Evolutionary conservation across 2,329 filamentous ascomycete species (phyloP), one percentile per base, ranked within the genome.

Genomic region (Monilinia fructigena): DNA sequence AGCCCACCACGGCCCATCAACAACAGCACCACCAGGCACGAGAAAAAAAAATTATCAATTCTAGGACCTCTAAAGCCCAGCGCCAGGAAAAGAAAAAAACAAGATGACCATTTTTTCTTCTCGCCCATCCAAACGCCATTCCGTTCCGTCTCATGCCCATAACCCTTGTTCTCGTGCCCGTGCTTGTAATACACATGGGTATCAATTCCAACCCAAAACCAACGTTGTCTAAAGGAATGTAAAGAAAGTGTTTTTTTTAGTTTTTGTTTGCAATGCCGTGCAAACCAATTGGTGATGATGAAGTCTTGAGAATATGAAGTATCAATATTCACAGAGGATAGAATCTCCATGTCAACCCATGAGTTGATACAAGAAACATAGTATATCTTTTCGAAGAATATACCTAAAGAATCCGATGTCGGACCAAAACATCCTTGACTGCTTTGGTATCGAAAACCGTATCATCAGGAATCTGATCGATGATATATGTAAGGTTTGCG

Each of bases 401-500:
- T 10, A 53, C 70, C 12, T 60, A 71, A 10, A 75, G 56, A 66
- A 89, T 81, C 55, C 77, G 75, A 71, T 87, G 78, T 73, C 82
- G 82, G 70, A 79, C 75, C 63, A 89, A 80, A 42, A 89, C 77
- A 70, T 76, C 79, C 73, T 79, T 80, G 56, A 89, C 75, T 1
- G 84, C 79, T 63, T 81, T 78, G 56, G 80, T 84, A 73, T 82
- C 83, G 69, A 89, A 87, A 50, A 80, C 76, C 55, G 86, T 85
- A 42, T 88, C 84, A 47, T 88, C 85, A 1, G 93, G 92, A 58
- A 97, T 90, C 83, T 95, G 90, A 75, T 93, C 87, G 69, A 96
- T 86, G 62, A 98, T 84, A 65, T 94, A 93, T 0, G 95, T 91
- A 63, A 98, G 82, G 74, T 93, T 96, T 70, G 92, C 91, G 73